Evolutionary conservation across 1,284 basidiomycete genomes (phyloP).

Genomic region (Heterobasidion occidentale): DNA sequence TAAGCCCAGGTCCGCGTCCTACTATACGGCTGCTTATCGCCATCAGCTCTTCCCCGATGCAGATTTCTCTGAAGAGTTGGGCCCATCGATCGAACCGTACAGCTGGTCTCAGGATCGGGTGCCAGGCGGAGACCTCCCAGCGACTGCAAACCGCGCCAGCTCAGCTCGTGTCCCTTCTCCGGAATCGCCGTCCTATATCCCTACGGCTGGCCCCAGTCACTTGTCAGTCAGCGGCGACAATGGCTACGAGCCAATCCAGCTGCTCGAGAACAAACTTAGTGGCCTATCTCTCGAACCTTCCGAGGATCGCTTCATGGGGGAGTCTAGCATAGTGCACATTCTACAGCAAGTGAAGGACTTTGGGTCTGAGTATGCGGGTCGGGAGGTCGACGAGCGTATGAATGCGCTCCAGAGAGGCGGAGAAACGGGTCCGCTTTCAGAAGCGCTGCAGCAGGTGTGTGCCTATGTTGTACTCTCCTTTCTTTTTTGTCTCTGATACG

Average conservation of each 20-base stretch:
- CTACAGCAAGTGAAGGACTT: slow-evolving; percentile 59
- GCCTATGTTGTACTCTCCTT: slow-evolving; percentile 30
- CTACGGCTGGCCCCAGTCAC: neutral
- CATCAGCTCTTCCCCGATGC: slow-evolving; percentile 39
- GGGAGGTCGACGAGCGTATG: neutral
- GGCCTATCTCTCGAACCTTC: slow-evolving; percentile 24
- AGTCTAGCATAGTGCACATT: slow-evolving; percentile 62
- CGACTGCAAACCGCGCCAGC: neutral
- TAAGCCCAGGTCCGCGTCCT: slow-evolving; percentile 20
- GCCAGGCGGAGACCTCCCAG: neutral
- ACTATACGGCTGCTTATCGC: neutral
- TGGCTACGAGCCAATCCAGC: slow-evolving; percentile 2
- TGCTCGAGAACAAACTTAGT: slow-evolving; percentile 22
- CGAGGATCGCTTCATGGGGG: slow-evolving; percentile 57
- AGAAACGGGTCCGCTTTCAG: slow-evolving; percentile 7
- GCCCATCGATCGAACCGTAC: slow-evolving; percentile 38
- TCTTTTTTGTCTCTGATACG: neutral
- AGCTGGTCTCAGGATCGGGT: slow-evolving; percentile 25
- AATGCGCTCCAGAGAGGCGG: slow-evolving; percentile 7
- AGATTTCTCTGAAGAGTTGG: slow-evolving; percentile 41
- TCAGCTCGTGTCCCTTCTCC: neutral
- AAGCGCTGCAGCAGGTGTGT: slow-evolving; percentile 31
- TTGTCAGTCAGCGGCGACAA: neutral
- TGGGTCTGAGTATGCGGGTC: slow-evolving; percentile 48
- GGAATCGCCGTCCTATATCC: neutral